Conservation (phyloP, 2,329 filamentous ascomycete species). For the Triangularia verruculosa region DNA sequence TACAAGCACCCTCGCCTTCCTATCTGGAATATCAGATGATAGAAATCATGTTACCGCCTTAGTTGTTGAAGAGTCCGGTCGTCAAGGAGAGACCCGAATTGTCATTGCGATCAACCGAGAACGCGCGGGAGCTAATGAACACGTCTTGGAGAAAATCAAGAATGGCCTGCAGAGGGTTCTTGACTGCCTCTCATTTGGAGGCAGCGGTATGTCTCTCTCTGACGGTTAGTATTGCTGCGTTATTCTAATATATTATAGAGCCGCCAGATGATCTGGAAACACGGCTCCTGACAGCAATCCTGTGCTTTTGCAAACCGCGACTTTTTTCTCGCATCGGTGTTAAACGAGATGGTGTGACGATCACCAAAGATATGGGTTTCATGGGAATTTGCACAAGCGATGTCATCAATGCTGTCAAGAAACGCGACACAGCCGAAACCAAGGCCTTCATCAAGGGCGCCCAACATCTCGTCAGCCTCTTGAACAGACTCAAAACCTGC, state of each 20-base stretch:
- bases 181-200: constrained; percentile 6
- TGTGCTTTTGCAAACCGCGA: constrained; percentile 17
- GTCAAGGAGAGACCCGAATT: constrained; percentile 7
- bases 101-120: constrained; percentile 24
- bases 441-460: constrained; percentile 5
- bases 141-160: constrained; percentile 14
- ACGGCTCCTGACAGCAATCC: constrained; percentile 12
- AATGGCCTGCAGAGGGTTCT: constrained; percentile 19
- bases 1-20: constrained; percentile 17
- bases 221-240: background rate
- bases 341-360: background rate
- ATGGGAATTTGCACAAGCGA: background rate
- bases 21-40: constrained; percentile 21
- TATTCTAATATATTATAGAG: background rate
- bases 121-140: background rate
- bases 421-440: background rate
- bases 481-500: constrained; percentile 12
- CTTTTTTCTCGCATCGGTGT: constrained; percentile 16
- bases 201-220: constrained; percentile 6
- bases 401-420: constrained; percentile 5
- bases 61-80: constrained; percentile 18
- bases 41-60: constrained; percentile 18
- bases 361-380: constrained; percentile 1
- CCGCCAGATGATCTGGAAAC: background rate
- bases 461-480: background rate